Evolutionary conservation across 2,329 filamentous ascomycete genomes (phyloP), one percentile per base, ranked within the genome.

Genomic region (Xylariomycetidae sp.): DNA sequence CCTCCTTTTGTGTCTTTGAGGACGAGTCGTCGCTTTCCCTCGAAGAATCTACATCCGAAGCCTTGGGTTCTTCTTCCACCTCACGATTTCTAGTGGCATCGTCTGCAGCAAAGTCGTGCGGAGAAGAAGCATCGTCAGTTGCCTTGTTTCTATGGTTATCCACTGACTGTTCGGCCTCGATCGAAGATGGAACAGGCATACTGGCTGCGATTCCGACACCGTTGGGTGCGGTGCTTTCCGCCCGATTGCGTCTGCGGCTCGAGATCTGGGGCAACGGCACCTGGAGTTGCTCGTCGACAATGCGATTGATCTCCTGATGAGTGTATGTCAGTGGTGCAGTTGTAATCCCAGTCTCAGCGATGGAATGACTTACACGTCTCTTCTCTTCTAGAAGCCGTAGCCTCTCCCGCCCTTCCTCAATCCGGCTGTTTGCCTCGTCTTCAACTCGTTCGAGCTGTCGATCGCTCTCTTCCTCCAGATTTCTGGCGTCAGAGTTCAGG

Each of bases 241-340:
- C 25, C 20, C 31, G 31, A 15, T 13, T 16, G 11, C 32, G 32
- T n/a, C 30, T 34, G n/a, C 32, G 32, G 7, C 16, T 34, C 12
- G 32, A 27, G 14, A 30, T 8, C 18, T 30, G n/a, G 10, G 32
- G 32, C 5, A 30, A n/a, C 7, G 32, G 18, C 10, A 16, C 14
- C 19, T 34, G 16, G 17, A 34, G 25, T 16, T 34, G 32, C 25
- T 34, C 32, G 25, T 34, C 32, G 11, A 34, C 30, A 11, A 34
- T 25, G 8, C 32, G 26, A 18, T 34, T 34, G 26, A 34, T 34
- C 20, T 34, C 32, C 32, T 34, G n/a, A 29, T 17, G 17, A 20
- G 20, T 23, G 8, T n/a, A 23, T 23, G n/a, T 23, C n/a, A 8
- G 25, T 25, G n/a, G 12, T 17, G 15, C 13, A 4, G 31, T 20